phyloP scores from a whole-genome alignment of 805 yeast species.

The Barnettozyma pratensis region DNA sequence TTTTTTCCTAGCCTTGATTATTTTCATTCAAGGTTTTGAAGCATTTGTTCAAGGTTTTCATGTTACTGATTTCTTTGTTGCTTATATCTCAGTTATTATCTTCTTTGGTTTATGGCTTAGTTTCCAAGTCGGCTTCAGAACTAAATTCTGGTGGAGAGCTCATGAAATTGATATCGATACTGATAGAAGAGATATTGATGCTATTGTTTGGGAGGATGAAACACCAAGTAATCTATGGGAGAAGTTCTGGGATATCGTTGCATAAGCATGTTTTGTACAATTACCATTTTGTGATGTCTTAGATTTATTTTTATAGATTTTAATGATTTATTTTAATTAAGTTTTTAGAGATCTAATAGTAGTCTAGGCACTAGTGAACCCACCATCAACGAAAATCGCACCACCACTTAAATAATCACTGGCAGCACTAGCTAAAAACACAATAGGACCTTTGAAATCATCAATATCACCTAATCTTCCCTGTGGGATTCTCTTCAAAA shows the following conservation, averaged over 20 bases:
- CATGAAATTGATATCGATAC: slow-evolving; percentile 7
- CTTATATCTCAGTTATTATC: slow-evolving; percentile 60
- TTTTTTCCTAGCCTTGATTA: slow-evolving; percentile 45
- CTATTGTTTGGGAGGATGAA: slow-evolving; percentile 47
- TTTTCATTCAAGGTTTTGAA: slow-evolving; percentile 64
- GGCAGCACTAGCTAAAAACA: slow-evolving; percentile 14
- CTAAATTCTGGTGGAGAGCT: slow-evolving; percentile 1
- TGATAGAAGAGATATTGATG: slow-evolving; percentile 39
- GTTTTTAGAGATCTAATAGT: slow-evolving; percentile 71
- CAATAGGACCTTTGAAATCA: slow-evolving; percentile 65
- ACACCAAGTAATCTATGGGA: slow-evolving; percentile 32
- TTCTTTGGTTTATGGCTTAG: slow-evolving; percentile 27
- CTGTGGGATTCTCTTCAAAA: slow-evolving; percentile 27
- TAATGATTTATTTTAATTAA: slow-evolving; percentile 31
- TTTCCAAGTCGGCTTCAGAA: slow-evolving; percentile 4
- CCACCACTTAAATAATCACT: slow-evolving; percentile 31
- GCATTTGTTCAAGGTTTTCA: slow-evolving; percentile 48
- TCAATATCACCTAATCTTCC: slow-evolving; percentile 45
- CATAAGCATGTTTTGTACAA: not conserved
- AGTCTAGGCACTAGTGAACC: slow-evolving; percentile 38
- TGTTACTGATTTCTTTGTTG: slow-evolving; percentile 55
- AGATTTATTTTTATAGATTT: not conserved
- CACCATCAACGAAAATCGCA: not conserved
- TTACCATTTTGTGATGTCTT: not conserved
- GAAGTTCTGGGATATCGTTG: slow-evolving; percentile 9